These are phyloP conservation scores for Bruguiera parviflora DNA, from an alignment of 345 rosid genomes.

Conservation along the genomic window DNA sequence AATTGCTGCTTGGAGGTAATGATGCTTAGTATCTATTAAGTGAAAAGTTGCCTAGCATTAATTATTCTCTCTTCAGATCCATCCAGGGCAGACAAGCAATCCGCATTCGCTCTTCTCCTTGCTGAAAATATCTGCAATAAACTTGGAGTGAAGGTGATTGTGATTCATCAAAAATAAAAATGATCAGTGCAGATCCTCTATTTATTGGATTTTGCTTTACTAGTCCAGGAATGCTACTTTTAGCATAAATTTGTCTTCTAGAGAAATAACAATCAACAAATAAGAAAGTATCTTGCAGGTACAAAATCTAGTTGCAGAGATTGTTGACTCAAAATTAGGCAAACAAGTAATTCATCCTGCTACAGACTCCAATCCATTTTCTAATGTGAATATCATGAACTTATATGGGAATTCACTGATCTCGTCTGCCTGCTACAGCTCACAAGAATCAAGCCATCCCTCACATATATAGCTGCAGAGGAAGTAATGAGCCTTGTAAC, in stretches of 20 bases:
- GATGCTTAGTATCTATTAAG: neutral
- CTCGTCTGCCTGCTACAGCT: conserved; percentile 47
- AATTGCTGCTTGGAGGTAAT: conserved; percentile 81
- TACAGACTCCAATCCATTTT: conserved; percentile 13
- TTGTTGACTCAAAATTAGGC: conserved; percentile 84
- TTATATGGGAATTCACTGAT: neutral
- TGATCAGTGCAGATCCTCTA: neutral
- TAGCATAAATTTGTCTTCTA: neutral
- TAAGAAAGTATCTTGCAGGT: conserved; percentile 42
- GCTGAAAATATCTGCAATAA: conserved; percentile 86
- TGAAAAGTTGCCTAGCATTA: conserved; percentile 14
- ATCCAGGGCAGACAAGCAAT: conserved; percentile 86
- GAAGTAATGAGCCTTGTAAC: conserved; percentile 98
- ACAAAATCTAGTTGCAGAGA: conserved; percentile 91
- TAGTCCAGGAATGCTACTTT: neutral
- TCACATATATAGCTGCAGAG: conserved; percentile 86
- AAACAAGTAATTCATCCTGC: conserved; percentile 60
- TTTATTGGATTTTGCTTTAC: neutral
- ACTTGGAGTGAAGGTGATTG: conserved; percentile 69
- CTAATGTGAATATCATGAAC: conserved; percentile 8
- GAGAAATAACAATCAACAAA: conserved; percentile 12
- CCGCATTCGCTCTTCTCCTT: conserved; percentile 85
- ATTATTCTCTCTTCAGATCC: conserved; percentile 54
- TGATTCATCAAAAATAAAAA: conserved; percentile 2
- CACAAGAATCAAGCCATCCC: conserved; percentile 71